Evolutionary conservation across 305 asterid species (phyloP).

Genomic region (Fraxinus ornus): DNA sequence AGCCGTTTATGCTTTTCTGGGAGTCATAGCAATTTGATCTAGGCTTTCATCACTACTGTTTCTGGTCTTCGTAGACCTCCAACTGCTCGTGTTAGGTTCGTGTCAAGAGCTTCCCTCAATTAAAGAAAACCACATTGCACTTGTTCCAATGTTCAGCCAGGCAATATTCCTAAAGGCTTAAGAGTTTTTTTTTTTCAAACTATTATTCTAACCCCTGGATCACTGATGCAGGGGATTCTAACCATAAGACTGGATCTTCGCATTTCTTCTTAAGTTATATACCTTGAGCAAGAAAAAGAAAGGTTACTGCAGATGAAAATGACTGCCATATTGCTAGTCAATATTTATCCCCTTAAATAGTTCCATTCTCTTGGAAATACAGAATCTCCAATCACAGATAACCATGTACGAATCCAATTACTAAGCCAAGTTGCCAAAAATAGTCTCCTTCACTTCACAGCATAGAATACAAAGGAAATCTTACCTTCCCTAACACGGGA

Average conservation of each 20-base stretch:
- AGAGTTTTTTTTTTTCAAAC: too few species aligned
- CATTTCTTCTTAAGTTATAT: background rate
- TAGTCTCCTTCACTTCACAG: background rate
- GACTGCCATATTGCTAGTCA: background rate
- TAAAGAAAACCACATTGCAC: background rate
- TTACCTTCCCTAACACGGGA: constrained; percentile 87
- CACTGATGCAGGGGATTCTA: background rate
- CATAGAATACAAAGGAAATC: background rate
- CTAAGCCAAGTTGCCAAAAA: constrained; percentile 3
- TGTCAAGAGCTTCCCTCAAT: background rate
- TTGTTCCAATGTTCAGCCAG: background rate
- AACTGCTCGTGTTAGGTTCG: background rate
- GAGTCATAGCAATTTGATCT: background rate
- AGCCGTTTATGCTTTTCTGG: background rate
- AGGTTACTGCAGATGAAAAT: background rate
- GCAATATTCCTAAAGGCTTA: background rate
- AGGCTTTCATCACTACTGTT: background rate
- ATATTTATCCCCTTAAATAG: background rate
- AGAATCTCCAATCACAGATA: background rate
- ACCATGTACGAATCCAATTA: constrained; percentile 1
- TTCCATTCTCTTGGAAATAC: background rate
- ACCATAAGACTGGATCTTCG: background rate
- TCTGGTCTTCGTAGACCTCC: background rate
- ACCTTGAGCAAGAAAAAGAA: background rate
- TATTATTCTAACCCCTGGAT: background rate